phyloP scores from a whole-genome alignment of 2,329 filamentous ascomycete species.

The Fusarium torreyae region DNA sequence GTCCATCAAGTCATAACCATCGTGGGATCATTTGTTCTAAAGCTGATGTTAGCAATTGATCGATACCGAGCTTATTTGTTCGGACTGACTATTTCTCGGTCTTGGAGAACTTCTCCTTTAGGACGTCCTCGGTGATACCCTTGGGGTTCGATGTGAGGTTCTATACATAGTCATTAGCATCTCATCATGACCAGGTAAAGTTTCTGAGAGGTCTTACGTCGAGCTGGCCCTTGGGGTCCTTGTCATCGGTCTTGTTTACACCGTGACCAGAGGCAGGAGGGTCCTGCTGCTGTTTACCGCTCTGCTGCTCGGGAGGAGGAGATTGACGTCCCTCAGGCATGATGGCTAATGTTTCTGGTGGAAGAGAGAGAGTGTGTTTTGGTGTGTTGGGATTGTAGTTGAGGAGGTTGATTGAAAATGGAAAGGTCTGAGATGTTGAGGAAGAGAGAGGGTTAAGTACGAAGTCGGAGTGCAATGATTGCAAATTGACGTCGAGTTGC shows the following conservation, averaged over 20 bases:
- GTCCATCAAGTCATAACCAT: conserved; percentile 21
- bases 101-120: conserved; percentile 75
- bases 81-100: conserved; percentile 34
- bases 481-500: conserved; percentile 46
- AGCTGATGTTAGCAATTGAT: neutral
- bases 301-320: conserved; percentile 79
- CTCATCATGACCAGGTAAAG: fast-evolving
- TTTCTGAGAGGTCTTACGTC: conserved; percentile 57
- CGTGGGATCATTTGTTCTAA: conserved; percentile 15
- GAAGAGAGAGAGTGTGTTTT: neutral
- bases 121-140: conserved; percentile 72
- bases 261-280: conserved; percentile 71
- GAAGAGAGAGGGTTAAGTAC: conserved; percentile 25
- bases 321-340: conserved; percentile 87
- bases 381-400: neutral
- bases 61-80: neutral
- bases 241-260: conserved; percentile 64
- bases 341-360: conserved; percentile 53
- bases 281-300: conserved; percentile 74
- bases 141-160: conserved; percentile 76
- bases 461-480: conserved; percentile 31
- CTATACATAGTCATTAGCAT: conserved; percentile 50
- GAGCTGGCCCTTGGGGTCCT: conserved; percentile 66
- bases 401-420: conserved; percentile 3
- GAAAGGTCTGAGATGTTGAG: conserved; percentile 8